These are phyloP conservation scores for Hippophae tibetana DNA, from an alignment of 306 rosid species.

Conservation along the genomic window DNA sequence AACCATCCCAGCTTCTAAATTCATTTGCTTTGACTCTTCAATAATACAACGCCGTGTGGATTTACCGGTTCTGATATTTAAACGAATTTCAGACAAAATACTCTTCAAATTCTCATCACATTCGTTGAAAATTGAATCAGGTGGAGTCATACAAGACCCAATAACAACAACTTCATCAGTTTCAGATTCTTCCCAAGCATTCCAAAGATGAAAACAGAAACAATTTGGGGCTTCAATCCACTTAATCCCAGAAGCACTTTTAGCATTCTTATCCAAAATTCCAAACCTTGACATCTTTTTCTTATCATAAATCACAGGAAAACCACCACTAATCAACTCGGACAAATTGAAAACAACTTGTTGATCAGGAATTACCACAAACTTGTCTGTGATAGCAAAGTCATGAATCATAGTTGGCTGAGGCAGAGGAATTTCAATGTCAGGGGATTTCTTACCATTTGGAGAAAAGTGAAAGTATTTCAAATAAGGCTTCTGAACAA, in stretches of 20 bases:
- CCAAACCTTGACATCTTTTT: constrained; percentile 64
- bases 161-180: constrained; percentile 65
- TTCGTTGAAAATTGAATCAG: constrained; percentile 92
- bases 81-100: constrained; percentile 64
- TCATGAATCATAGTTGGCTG: constrained; percentile 95
- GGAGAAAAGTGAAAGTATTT: constrained; percentile 58
- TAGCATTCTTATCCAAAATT: constrained; percentile 53
- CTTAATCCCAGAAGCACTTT: constrained; percentile 24
- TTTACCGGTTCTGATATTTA: constrained; percentile 57
- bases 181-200: constrained; percentile 83
- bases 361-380: constrained; percentile 81
- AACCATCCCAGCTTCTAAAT: constrained; percentile 95
- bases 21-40: constrained; percentile 39
- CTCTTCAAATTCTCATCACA: constrained; percentile 64
- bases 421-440: constrained; percentile 52
- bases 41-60: constrained; percentile 52
- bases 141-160: constrained; percentile 93
- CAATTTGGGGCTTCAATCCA: constrained; percentile 91
- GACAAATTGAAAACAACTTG: constrained; percentile 76
- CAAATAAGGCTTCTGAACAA: constrained; percentile 66
- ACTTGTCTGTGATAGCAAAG: constrained; percentile 65
- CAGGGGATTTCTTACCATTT: constrained; percentile 53
- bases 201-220: constrained; percentile 93
- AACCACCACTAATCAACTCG: constrained; percentile 79
- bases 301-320: constrained; percentile 70